A percentile compares a stretch with the other conserved stretches of the same genome.
Evolutionary conservation across 2,329 filamentous ascomycete genomes (phyloP).

Genomic region (Penicillium sp.): DNA sequence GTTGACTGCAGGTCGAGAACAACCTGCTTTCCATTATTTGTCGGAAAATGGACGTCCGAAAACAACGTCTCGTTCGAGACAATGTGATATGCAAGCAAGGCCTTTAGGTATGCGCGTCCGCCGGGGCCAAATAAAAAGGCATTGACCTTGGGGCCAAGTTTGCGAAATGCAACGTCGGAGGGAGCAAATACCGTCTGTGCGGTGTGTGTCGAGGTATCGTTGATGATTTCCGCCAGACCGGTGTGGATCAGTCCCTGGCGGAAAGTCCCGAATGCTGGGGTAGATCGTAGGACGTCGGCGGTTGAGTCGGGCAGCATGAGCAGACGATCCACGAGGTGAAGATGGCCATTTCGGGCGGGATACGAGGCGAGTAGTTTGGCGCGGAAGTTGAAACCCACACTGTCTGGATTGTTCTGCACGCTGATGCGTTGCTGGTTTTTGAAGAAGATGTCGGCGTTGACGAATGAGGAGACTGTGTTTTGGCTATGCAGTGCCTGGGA

Average conservation of each 20-base stretch:
- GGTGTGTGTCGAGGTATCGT: neutral
- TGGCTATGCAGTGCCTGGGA: neutral
- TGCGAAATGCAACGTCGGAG: neutral
- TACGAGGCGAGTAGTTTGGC: neutral
- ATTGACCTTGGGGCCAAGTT: neutral
- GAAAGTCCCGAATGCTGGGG: neutral
- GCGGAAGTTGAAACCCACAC: neutral
- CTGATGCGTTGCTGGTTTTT: neutral
- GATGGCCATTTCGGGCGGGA: neutral
- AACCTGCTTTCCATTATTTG: neutral
- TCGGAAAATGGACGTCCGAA: neutral
- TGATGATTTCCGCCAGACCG: neutral
- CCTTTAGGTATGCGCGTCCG: neutral
- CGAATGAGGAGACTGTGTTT: neutral
- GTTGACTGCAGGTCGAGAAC: neutral
- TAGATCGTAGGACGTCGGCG: neutral
- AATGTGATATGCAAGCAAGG: neutral
- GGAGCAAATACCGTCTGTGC: neutral
- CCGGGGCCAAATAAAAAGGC: neutral
- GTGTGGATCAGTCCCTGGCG: neutral
- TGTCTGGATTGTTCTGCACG: neutral
- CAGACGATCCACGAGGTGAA: neutral
- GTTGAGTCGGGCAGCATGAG: neutral
- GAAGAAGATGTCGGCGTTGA: neutral
- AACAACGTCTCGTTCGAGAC: neutral